Conservation (phyloP, 164 flowering plant species). For the Vitis labrusca region DNA sequence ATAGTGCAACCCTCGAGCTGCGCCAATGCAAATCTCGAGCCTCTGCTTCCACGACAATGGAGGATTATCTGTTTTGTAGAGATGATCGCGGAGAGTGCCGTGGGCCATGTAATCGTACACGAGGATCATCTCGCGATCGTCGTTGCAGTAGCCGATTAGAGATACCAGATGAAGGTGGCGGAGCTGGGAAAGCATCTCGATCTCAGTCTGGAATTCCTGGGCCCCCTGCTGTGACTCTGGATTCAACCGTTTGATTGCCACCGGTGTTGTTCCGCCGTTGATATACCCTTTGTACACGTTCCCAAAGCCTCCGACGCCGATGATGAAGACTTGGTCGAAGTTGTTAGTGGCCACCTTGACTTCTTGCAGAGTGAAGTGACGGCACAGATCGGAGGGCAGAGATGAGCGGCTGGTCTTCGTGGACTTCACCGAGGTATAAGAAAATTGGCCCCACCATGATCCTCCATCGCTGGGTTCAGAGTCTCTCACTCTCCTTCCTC, state of each 20-base stretch:
- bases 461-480: too few species aligned
- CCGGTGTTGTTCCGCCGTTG: slow-evolving; percentile 14
- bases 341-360: slow-evolving; percentile 25
- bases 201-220: slow-evolving; percentile 24
- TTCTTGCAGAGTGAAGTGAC: slow-evolving; percentile 21
- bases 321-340: slow-evolving; percentile 15
- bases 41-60: too few species aligned
- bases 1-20: too few species aligned
- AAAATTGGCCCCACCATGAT: too few species aligned
- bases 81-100: too few species aligned
- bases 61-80: too few species aligned
- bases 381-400: slow-evolving; percentile 12
- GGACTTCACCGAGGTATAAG: background rate
- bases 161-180: slow-evolving; percentile 35
- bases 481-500: too few species aligned
- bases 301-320: slow-evolving; percentile 40
- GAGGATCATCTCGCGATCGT: too few species aligned
- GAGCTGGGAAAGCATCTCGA: slow-evolving; percentile 31
- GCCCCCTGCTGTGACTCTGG: slow-evolving; percentile 23
- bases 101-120: too few species aligned
- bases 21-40: too few species aligned
- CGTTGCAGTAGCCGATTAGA: slow-evolving; percentile 1
- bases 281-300: slow-evolving; percentile 33
- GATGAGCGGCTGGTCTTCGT: background rate
- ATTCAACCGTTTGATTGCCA: slow-evolving; percentile 29